Evolutionary conservation across 2,329 filamentous ascomycete species (phyloP).

Genomic region (Cladophialophora psammophila): DNA sequence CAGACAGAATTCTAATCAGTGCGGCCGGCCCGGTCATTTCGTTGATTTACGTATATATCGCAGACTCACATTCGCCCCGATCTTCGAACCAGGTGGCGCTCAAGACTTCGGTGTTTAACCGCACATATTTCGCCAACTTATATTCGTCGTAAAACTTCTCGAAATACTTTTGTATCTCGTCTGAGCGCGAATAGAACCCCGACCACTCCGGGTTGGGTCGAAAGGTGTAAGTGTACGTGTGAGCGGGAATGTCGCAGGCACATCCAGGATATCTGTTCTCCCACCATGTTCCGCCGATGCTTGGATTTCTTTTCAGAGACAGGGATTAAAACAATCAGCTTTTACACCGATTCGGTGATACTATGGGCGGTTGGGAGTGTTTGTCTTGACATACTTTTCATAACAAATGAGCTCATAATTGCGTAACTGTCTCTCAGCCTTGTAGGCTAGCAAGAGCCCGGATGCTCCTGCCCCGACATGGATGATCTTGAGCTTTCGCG

Average conservation of each 20-base stretch:
- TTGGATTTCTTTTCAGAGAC: conserved; percentile 15
- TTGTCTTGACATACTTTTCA: conserved; percentile 37
- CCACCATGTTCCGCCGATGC: conserved; percentile 42
- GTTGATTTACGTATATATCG: background rate
- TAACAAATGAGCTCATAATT: conserved; percentile 36
- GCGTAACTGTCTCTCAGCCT: conserved; percentile 46
- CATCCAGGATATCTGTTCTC: conserved; percentile 38
- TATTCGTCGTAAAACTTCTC: conserved; percentile 50
- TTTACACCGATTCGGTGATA: background rate
- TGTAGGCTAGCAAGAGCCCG: conserved; percentile 33
- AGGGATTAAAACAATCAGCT: background rate
- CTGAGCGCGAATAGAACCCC: conserved; percentile 19
- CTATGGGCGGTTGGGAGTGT: too few species aligned
- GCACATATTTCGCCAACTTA: conserved; percentile 25
- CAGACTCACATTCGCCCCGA: conserved; percentile 25
- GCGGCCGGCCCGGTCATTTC: conserved; percentile 28
- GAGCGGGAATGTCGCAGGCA: conserved; percentile 47
- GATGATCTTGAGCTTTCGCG: conserved; percentile 36
- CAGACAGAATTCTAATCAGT: background rate
- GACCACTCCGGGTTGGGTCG: conserved; percentile 38
- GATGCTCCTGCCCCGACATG: conserved; percentile 35
- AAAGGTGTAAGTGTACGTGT: conserved; percentile 31
- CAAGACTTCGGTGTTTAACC: conserved; percentile 27
- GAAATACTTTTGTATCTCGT: conserved; percentile 22
- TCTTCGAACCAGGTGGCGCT: conserved; percentile 30